Conservation (phyloP, 2,329 filamentous ascomycete species). For the Arachnomyces sp. region DNA sequence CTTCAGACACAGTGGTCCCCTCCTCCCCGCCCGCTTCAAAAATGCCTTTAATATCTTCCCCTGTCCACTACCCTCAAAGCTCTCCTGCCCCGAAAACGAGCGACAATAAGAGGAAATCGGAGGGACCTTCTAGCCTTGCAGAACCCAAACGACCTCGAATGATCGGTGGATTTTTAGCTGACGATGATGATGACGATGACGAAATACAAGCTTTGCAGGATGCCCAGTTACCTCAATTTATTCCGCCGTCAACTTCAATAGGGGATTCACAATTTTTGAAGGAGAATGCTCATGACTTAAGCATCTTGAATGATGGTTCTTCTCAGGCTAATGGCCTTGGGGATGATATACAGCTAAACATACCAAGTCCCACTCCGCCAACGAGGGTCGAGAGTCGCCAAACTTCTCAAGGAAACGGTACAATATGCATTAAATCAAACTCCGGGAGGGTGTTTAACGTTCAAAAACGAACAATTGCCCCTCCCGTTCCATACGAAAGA, state of each 20-base stretch:
- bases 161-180: constrained; percentile 35
- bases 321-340: constrained; percentile 1
- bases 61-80: constrained; percentile 28
- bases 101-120: constrained; percentile 35
- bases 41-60: constrained; percentile 38
- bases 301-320: constrained; percentile 6
- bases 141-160: constrained; percentile 35
- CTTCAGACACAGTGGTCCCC: constrained; percentile 16
- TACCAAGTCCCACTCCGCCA: constrained; percentile 1
- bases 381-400: not conserved
- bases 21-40: constrained; percentile 27
- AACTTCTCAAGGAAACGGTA: constrained; percentile 11
- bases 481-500: constrained; percentile 43
- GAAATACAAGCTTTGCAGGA: constrained; percentile 22
- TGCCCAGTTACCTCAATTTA: constrained; percentile 18
- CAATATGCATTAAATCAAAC: constrained; percentile 38
- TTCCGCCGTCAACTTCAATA: no score
- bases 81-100: constrained; percentile 25
- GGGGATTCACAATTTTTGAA: constrained; percentile 21
- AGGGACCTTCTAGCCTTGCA: constrained; percentile 18
- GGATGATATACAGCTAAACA: constrained; percentile 1
- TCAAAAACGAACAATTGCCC: constrained; percentile 27
- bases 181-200: constrained; percentile 33
- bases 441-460: constrained; percentile 43
- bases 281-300: constrained; percentile 15